A percentile compares a stretch with the other conserved stretches of the same genome.
Evolutionary conservation across 495 filamentous ascomycete genomes (phyloP).

Genomic region (Xylaria flabelliformis): DNA sequence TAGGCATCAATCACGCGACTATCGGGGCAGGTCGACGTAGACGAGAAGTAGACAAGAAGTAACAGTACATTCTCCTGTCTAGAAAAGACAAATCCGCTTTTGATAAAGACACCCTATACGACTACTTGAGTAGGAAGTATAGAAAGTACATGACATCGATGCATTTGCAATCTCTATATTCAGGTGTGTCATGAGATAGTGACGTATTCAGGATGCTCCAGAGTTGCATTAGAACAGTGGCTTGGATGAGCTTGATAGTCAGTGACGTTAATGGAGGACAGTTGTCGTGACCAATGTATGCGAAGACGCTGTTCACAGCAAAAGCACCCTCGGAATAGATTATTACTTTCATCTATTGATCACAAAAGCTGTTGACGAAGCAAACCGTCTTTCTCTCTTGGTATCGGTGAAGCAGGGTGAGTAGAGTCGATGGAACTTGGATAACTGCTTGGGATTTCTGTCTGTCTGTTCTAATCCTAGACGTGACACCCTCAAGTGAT

Average conservation of each 20-base stretch:
- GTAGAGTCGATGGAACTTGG: background rate
- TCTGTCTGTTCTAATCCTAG: constrained; percentile 3
- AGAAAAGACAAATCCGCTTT: background rate
- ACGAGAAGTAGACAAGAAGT: constrained; percentile 4
- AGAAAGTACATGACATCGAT: background rate
- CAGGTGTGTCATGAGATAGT: background rate
- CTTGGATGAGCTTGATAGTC: background rate
- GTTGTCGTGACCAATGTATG: background rate
- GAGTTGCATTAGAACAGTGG: background rate
- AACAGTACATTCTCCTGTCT: background rate
- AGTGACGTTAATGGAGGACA: background rate
- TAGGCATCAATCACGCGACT: constrained; percentile 10
- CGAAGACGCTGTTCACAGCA: background rate
- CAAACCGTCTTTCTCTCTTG: background rate
- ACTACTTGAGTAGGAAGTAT: background rate
- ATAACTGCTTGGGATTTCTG: background rate
- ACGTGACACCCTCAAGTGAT: background rate
- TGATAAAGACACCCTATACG: constrained; percentile 16
- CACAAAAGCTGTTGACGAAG: background rate
- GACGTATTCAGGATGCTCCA: background rate
- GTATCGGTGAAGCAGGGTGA: too few relatives aligned
- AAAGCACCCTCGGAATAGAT: background rate
- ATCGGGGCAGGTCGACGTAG: background rate
- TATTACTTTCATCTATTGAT: background rate
- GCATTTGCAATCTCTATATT: background rate